Percentiles rank a stretch among this genome's conserved stretches.
Evolutionary conservation across 2,329 filamentous ascomycete genomes (phyloP).

Genomic region (Gliomastix tumulicola): DNA sequence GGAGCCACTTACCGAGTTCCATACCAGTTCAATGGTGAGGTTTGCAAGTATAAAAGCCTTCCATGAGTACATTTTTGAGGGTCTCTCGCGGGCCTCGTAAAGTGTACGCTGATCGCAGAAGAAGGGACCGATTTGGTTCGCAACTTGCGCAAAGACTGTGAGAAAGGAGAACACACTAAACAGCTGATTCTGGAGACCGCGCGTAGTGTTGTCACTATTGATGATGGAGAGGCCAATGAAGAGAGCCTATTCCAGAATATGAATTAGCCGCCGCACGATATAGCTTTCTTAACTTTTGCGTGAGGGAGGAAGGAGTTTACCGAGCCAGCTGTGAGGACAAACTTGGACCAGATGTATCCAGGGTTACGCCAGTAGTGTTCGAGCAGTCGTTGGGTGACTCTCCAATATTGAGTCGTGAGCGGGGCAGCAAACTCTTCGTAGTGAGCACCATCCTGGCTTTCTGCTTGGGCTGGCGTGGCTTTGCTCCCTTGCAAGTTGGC

Average conservation of each 20-base stretch:
- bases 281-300: too few relatives aligned
- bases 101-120: constrained; percentile 63
- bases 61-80: constrained; percentile 63
- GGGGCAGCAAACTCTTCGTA: constrained; percentile 65
- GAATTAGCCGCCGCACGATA: too few relatives aligned
- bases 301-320: too few relatives aligned
- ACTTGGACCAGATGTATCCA: constrained; percentile 67
- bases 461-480: too few relatives aligned
- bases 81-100: constrained; percentile 63
- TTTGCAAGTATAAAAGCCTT: constrained; percentile 54
- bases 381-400: constrained; percentile 60
- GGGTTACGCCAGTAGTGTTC: constrained; percentile 75
- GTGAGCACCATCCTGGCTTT: too few relatives aligned
- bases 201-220: constrained; percentile 50
- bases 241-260: constrained; percentile 34
- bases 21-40: constrained; percentile 7
- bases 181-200: constrained; percentile 65
- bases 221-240: constrained; percentile 67
- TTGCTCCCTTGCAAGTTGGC: not conserved
- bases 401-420: constrained; percentile 50
- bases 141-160: constrained; percentile 60
- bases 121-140: constrained; percentile 62
- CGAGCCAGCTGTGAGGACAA: constrained; percentile 47
- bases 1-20: constrained; percentile 7
- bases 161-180: constrained; percentile 66